Base-by-base conservation (phyloP, 2,329 filamentous ascomycete genomes). In the Didymella exigua region DNA sequence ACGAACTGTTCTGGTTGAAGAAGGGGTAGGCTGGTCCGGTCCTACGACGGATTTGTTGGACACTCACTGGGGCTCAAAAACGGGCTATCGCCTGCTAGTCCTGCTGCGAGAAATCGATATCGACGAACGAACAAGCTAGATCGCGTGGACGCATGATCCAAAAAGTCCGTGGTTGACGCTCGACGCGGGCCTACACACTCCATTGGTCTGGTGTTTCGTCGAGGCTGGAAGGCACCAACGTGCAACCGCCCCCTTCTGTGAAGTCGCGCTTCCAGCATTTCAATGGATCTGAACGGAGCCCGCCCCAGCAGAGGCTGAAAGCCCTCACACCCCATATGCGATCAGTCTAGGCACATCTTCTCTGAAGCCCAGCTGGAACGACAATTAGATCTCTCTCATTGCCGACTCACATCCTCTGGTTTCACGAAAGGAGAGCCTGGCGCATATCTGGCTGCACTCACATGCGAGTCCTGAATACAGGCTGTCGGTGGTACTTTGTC, bases 21-120 rank as follows among this genome's bases (percentile, higher is more conserved):
- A 54, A 45, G 33, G 58, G 54, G 49, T 24, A 19, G 10, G 4
- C 40, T 56, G 16, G 31, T 59, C 5, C 26, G 52, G 29, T 43
- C 29, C 14, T 46, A 51, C 29, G 34, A 48, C 16, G 49, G 52
- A 16, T 49, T 49, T 2, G 29, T 48, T 19, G 55, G 58, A 9
- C 42, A 56, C 11, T 56, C 42, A 56, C 11, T 56, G 46, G 38
- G 49, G 53, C 5, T 59, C 49, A 11, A 61, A 46, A 34, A 34
- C 34, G 13, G 53, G 46, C 10, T 56, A 49, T 38, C 19, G 47
- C n/a, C 40, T 61, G 30, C 34, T 55, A 11, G 49, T 56, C 11
- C n/a, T 59, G 41, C 29, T 49, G 41, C 29, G 43, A 42, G 43
- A 56, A 24, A 31, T 56, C 13, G 43, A 37, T 13, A 13, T 42